These are phyloP conservation scores for Trichodelitschia bisporula DNA, from an alignment of 495 filamentous ascomycete species.

Conservation along the genomic window DNA sequence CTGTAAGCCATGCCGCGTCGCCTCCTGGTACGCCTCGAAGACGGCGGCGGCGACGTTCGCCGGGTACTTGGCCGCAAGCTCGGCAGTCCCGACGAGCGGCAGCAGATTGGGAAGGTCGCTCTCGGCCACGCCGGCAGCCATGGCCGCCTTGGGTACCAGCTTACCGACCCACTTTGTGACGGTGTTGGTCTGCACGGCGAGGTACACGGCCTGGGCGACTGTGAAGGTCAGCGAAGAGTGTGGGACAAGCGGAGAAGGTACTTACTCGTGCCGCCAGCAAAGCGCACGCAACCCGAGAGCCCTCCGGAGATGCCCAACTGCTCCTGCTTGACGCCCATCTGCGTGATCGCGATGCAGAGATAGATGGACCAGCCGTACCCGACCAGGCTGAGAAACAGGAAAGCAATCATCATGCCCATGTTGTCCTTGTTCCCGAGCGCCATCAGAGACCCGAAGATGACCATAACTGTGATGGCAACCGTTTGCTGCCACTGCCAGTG, in stretches of 20 bases:
- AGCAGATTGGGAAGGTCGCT: slow-evolving; percentile 1
- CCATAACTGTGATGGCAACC: slow-evolving; percentile 5
- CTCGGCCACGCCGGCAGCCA: slow-evolving; percentile 7
- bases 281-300: slow-evolving; percentile 11
- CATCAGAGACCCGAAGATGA: slow-evolving; percentile 11
- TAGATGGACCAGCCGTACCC: slow-evolving; percentile 12
- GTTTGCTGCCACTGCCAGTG: slow-evolving; percentile 7
- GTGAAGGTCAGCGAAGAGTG: too few species aligned
- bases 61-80: slow-evolving; percentile 1
- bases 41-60: neutral
- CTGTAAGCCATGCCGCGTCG: neutral
- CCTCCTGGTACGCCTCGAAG: neutral
- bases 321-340: slow-evolving; percentile 13
- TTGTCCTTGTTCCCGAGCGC: slow-evolving; percentile 11
- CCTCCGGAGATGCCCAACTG: slow-evolving; percentile 13
- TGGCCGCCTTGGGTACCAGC: slow-evolving; percentile 7
- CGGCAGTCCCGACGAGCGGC: slow-evolving; percentile 4
- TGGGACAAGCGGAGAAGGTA: slow-evolving; percentile 11
- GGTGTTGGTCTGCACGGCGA: too few species aligned
- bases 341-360: slow-evolving; percentile 11
- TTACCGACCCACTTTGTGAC: neutral
- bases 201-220: too few species aligned
- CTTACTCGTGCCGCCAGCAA: slow-evolving; percentile 15
- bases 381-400: slow-evolving; percentile 13
- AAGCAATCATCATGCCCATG: slow-evolving; percentile 15